Evolutionary conservation across 2,329 filamentous ascomycete genomes (phyloP), one percentile per base, ranked within the genome.

Genomic region (Dactylella cylindrospora): DNA sequence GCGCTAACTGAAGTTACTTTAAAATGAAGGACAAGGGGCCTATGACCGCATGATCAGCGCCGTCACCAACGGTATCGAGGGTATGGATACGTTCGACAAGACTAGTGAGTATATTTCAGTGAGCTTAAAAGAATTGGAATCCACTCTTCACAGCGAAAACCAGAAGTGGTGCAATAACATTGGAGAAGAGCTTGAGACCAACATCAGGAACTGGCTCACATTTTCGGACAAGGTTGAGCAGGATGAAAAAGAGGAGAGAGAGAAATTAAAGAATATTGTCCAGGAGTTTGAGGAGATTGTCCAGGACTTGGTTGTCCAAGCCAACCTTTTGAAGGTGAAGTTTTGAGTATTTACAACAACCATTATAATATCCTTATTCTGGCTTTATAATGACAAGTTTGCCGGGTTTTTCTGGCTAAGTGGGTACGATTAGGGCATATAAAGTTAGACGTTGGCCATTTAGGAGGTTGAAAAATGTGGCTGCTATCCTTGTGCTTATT

Each of bases 171-270:
- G 40, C 10, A 15, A 36, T 1, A 28, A 35, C 15, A 47, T 61
- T 6, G 55, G 47, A 1, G 47, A 61, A 26, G 55, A 61, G 17
- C 23, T 61, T 1, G 47, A 61, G 15, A 61, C 41, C 8, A 61
- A 53, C 39, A 49, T 61, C 25, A 53, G 43, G 15, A 61, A 53
- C 23, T 61, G 47, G 55, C 25, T 44, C 2, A 32, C 47, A 6
- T 5, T 53, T 3, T 44, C 55, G 0, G 55, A 53, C 7, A 43
- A 49, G 13, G 41, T 43, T 3, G 47, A 53, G 10, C 12, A 61
- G 20, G 28, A 19, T 1, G 55, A 61, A 26, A 8, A 22, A 1
- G 22, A 46, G n/a, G 33, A 49, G n/a, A 61, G 53, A 15, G 46
- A 51, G 9, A 61, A 61, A 25, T 17, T 61, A 2, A 61, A 53